Percentiles rank a stretch among this genome's conserved stretches.
These are phyloP conservation scores for Pseudogymnoascus sp. DNA, from an alignment of 2,329 filamentous ascomycete species.

Conservation along the genomic window DNA sequence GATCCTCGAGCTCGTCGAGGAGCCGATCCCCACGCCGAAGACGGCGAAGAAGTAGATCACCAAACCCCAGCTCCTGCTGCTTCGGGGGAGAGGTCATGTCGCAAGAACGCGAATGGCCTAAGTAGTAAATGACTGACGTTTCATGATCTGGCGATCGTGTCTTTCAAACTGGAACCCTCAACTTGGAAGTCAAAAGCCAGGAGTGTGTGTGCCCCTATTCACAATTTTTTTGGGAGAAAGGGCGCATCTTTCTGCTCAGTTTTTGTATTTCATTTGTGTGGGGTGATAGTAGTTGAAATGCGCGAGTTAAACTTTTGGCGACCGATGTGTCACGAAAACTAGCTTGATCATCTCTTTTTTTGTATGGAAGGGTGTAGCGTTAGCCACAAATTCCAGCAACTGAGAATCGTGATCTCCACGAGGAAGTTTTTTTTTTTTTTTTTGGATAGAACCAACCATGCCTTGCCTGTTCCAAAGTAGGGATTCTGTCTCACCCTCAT, in stretches of 20 bases:
- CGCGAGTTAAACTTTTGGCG: neutral
- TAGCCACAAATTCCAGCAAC: slow-evolving; percentile 7
- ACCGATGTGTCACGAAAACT: neutral
- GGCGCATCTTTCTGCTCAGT: too few relatives aligned
- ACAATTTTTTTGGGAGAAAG: neutral
- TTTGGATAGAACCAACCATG: neutral
- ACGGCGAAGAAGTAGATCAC: slow-evolving; percentile 52
- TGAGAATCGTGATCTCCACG: neutral
- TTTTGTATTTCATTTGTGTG: neutral
- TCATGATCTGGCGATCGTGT: neutral
- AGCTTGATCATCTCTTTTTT: neutral
- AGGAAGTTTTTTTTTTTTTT: neutral
- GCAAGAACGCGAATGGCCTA: neutral
- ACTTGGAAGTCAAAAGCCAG: neutral
- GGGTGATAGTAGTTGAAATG: neutral
- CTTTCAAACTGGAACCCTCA: neutral
- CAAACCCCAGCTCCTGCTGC: neutral
- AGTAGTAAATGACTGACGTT: slow-evolving; percentile 5
- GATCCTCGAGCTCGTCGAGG: slow-evolving; percentile 87
- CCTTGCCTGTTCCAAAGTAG: neutral
- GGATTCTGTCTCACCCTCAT: neutral
- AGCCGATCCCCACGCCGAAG: slow-evolving; percentile 80
- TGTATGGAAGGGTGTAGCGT: slow-evolving; percentile 1
- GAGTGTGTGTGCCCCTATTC: neutral
- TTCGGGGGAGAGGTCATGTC: neutral